Conservation (phyloP, 2,329 filamentous ascomycete species). For the Salinomyces thailandicus region DNA sequence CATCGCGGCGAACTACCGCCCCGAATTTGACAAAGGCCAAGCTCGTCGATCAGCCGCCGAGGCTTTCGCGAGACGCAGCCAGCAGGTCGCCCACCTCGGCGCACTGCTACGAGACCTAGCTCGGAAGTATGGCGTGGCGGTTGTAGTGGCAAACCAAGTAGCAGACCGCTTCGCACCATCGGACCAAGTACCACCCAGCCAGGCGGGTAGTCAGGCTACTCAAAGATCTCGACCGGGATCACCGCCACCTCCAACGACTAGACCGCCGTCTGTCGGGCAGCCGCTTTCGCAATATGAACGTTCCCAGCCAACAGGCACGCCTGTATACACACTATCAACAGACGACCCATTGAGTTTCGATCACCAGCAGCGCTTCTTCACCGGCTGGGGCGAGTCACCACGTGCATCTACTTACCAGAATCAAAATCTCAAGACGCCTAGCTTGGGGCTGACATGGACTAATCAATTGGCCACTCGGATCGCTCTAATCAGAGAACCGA, state of each 20-base stretch:
- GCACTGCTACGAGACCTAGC: slow-evolving; percentile 67
- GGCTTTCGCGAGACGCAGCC: slow-evolving; percentile 64
- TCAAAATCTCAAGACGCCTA: slow-evolving; percentile 62
- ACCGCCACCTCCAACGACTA: slow-evolving; percentile 1
- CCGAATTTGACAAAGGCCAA: slow-evolving; percentile 59
- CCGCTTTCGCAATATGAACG: background rate
- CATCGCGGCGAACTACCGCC: slow-evolving; percentile 89
- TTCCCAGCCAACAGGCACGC: slow-evolving; percentile 4
- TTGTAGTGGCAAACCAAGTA: slow-evolving; percentile 93
- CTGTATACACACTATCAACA: slow-evolving; percentile 27
- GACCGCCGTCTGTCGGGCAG: slow-evolving; percentile 1
- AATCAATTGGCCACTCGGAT: slow-evolving; percentile 79
- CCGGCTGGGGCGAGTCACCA: slow-evolving; percentile 71
- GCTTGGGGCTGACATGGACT: slow-evolving; percentile 79
- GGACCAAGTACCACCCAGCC: slow-evolving; percentile 6
- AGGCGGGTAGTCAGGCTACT: slow-evolving; percentile 7
- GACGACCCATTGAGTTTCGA: slow-evolving; percentile 59
- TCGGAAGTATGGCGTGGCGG: slow-evolving; percentile 59
- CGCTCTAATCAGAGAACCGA: slow-evolving; percentile 63
- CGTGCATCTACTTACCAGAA: slow-evolving; percentile 15
- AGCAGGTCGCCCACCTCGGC: slow-evolving; percentile 67
- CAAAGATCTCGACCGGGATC: slow-evolving; percentile 12
- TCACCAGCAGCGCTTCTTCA: slow-evolving; percentile 90
- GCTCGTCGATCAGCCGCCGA: slow-evolving; percentile 18
- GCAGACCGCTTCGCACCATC: slow-evolving; percentile 61